Evolutionary conservation across 495 filamentous ascomycete genomes (phyloP), one percentile per base, ranked within the genome.

Genomic region (Aspergillus egyptiacus): DNA sequence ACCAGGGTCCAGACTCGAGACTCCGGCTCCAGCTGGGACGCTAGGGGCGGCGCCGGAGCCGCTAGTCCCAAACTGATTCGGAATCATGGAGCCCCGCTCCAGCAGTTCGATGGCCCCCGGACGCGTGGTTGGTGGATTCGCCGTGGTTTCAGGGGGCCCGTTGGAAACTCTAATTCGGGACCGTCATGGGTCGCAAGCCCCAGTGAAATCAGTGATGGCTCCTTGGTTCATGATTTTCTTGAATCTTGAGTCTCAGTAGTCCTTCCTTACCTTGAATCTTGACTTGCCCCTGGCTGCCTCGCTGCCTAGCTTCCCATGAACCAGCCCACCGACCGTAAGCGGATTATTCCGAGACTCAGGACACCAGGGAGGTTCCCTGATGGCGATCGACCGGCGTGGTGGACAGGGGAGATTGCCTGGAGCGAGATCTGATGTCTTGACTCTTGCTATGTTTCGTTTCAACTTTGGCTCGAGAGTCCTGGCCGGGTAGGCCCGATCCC

Each of bases 1-100:
- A 46, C 55, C 43, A 57, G 54, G 60, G 60, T 57, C 59, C 56
- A 59, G 56, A 62, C 54, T n/a, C n/a, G n/a, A n/a, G n/a, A n/a
- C n/a, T n/a, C n/a, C n/a, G n/a, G n/a, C n/a, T 52, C 54, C 58
- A 53, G 40, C 15, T 45, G 19, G 24, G 28, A 53, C 49, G 43
- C 53, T 51, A 55, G 47, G 51, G 24, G 17, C 3, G 22, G 24
- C 23, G 15, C 41, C n/a, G n/a, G n/a, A n/a, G n/a, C n/a, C n/a
- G 30, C 56, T 59, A 59, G 17, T 23, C 52, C 44, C 0, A 6
- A 51, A 27, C 15, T 3, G 36, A 44, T 23, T 42, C 40, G 36
- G 39, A n/a, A 43, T 42, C 52, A 42, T 48, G 53, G 54, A 53
- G 59, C 59, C 53, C n/a, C 50, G 59, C 55, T 56, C 59, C 59